Conservation (phyloP, 306 rosid genomes). For the Trifolium pratense region DNA sequence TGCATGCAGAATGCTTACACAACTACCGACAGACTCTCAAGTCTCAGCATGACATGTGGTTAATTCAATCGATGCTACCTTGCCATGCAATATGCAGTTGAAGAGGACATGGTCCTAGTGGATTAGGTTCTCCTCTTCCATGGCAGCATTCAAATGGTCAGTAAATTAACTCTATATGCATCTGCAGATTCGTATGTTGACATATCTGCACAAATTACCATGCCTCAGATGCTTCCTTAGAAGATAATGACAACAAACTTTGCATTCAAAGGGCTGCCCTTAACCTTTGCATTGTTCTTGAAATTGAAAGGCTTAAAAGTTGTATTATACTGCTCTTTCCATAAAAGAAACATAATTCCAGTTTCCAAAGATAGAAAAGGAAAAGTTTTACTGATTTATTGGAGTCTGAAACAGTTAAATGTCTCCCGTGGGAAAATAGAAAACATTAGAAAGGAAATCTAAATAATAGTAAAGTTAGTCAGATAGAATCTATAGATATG, state of each 20-base stretch:
- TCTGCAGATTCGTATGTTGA: slow-evolving; percentile 3
- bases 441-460: not conserved
- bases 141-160: slow-evolving; percentile 5
- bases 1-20: slow-evolving; percentile 25
- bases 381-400: not conserved
- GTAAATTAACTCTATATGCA: slow-evolving; percentile 19
- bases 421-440: not conserved
- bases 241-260: slow-evolving; percentile 16
- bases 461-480: not conserved
- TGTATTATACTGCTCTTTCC: not conserved
- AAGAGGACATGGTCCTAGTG: slow-evolving; percentile 4
- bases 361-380: slow-evolving; percentile 3
- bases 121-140: not conserved
- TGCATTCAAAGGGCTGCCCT: not conserved
- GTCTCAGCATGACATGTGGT: not conserved
- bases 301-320: slow-evolving; percentile 2
- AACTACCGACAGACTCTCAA: slow-evolving; percentile 22
- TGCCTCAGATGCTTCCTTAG: slow-evolving; percentile 12
- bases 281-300: slow-evolving; percentile 12
- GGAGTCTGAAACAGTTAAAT: slow-evolving; percentile 9
- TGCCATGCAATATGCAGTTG: slow-evolving; percentile 23
- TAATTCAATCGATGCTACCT: slow-evolving; percentile 23
- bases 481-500: slow-evolving; percentile 5
- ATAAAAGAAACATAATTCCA: slow-evolving; percentile 5
- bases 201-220: slow-evolving; percentile 3